Conservation (phyloP, 441 rosid species). For the Adansonia gregorii region DNA sequence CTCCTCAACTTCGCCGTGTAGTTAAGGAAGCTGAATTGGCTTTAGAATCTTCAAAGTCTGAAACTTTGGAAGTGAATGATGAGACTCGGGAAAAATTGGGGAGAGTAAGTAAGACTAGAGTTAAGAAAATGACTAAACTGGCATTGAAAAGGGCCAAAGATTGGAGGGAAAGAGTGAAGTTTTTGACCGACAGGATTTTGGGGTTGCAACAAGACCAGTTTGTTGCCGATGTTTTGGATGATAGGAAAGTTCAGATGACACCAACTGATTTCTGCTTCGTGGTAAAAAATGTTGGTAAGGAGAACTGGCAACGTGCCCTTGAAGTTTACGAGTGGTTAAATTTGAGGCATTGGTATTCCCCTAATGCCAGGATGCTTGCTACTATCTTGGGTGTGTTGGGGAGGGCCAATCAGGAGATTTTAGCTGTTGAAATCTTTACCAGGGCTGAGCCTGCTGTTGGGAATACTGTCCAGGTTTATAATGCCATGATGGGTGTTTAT, state of each 20-base stretch:
- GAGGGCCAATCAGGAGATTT: slow-evolving; percentile 74
- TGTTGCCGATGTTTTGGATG: slow-evolving; percentile 85
- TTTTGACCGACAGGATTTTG: slow-evolving; percentile 65
- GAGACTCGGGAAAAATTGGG: slow-evolving; percentile 49
- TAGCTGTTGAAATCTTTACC: slow-evolving; percentile 76
- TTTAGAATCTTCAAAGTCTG: slow-evolving; percentile 25
- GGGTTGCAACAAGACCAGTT: slow-evolving; percentile 59
- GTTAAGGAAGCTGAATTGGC: slow-evolving; percentile 31
- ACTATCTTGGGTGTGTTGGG: slow-evolving; percentile 86
- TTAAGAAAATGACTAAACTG: slow-evolving; percentile 82
- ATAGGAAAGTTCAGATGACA: slow-evolving; percentile 78
- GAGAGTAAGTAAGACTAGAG: slow-evolving; percentile 55
- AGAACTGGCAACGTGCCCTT: slow-evolving; percentile 87
- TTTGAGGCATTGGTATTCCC: slow-evolving; percentile 80
- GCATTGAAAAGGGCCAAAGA: slow-evolving; percentile 86
- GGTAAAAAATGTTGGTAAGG: slow-evolving; percentile 81
- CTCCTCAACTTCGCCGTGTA: slow-evolving; percentile 33
- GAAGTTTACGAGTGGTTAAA: slow-evolving; percentile 96
- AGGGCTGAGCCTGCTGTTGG: slow-evolving; percentile 63
- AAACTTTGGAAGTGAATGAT: slow-evolving; percentile 34
- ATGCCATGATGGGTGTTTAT: slow-evolving; percentile 96
- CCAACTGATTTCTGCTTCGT: slow-evolving; percentile 88
- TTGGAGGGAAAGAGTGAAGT: slow-evolving; percentile 85
- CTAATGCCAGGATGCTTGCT: slow-evolving; percentile 82
- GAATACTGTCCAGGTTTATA: slow-evolving; percentile 81